A percentile compares a stretch with the other conserved stretches of the same genome.
Conservation (phyloP, 441 rosid genomes). For the Flueggea neowawraea region DNA sequence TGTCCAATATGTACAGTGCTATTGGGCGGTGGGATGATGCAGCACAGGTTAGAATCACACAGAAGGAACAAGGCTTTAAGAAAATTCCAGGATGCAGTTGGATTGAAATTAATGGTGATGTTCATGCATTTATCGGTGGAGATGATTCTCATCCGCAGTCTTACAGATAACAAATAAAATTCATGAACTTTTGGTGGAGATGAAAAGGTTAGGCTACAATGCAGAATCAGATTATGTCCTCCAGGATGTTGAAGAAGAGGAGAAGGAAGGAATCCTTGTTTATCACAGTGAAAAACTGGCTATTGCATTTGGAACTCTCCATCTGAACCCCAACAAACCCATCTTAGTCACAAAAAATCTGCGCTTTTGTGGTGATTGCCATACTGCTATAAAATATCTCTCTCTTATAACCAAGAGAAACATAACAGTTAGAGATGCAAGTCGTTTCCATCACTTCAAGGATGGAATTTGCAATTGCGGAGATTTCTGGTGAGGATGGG, state of each 20-base stretch:
- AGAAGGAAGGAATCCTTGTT: slow-evolving; percentile 26
- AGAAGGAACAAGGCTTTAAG: slow-evolving; percentile 16
- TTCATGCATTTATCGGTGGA: slow-evolving; percentile 28
- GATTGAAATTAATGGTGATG: slow-evolving; percentile 24
- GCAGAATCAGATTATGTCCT: slow-evolving; percentile 26
- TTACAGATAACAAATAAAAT: slow-evolving; percentile 20
- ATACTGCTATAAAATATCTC: slow-evolving; percentile 21
- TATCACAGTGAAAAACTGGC: slow-evolving; percentile 33
- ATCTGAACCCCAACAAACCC: slow-evolving; percentile 18
- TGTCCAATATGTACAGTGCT: slow-evolving; percentile 29
- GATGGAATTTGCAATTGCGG: slow-evolving; percentile 28
- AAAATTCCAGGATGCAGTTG: slow-evolving; percentile 33
- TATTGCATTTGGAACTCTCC: slow-evolving; percentile 27
- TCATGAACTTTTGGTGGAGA: slow-evolving; percentile 21
- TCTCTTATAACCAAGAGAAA: slow-evolving; percentile 23
- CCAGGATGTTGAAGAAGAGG: slow-evolving; percentile 33
- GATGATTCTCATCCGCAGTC: slow-evolving; percentile 24
- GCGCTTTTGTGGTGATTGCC: slow-evolving; percentile 32
- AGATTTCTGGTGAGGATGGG: slow-evolving; percentile 24
- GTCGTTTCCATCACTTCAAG: slow-evolving; percentile 28
- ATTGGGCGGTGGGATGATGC: slow-evolving; percentile 34
- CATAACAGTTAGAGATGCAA: slow-evolving; percentile 30
- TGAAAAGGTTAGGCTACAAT: slow-evolving; percentile 24
- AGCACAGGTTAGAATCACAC: slow-evolving; percentile 19
- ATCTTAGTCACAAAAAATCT: slow-evolving; percentile 26